These are phyloP conservation scores for Climacium dendroides DNA, from an alignment of 225 moss, liverwort and hornwort genomes.

Conservation along the genomic window DNA sequence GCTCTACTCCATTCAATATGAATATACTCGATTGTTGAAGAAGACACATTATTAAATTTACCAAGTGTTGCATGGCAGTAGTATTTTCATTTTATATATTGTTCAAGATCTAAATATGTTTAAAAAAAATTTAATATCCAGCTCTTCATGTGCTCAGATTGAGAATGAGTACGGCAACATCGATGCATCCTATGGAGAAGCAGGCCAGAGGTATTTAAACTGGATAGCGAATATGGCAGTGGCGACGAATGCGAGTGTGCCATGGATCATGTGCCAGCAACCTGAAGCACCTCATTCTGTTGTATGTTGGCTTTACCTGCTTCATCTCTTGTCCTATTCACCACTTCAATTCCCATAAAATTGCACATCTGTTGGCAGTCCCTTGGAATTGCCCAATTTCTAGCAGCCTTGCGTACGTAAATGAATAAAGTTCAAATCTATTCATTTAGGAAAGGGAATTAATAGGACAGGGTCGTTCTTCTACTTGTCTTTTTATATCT, in stretches of 20 bases:
- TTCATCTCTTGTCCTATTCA: background rate
- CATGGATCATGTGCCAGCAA: conserved; percentile 95
- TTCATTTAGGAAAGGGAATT: background rate
- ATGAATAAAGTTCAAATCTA: background rate
- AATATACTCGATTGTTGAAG: too few relatives aligned
- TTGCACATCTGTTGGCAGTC: background rate
- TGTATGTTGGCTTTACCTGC: conserved; percentile 7
- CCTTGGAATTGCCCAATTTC: background rate
- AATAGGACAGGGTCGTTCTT: background rate
- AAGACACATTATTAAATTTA: background rate
- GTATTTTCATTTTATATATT: background rate
- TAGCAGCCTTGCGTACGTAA: background rate
- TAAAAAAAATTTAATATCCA: background rate
- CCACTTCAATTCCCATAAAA: background rate
- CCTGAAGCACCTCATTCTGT: conserved; percentile 60
- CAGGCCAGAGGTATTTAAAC: conserved; percentile 37
- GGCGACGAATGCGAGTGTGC: conserved; percentile 54
- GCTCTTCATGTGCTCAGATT: conserved; percentile 22
- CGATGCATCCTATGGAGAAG: conserved; percentile 41
- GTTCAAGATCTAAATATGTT: background rate
- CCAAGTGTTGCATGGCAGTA: background rate
- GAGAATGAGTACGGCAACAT: conserved; percentile 94
- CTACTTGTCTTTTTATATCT: too few relatives aligned
- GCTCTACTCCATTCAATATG: background rate
- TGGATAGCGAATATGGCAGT: conserved; percentile 68